Conservation (phyloP, 148 eudicot genomes). For the Vaccinium macrocarpon region DNA sequence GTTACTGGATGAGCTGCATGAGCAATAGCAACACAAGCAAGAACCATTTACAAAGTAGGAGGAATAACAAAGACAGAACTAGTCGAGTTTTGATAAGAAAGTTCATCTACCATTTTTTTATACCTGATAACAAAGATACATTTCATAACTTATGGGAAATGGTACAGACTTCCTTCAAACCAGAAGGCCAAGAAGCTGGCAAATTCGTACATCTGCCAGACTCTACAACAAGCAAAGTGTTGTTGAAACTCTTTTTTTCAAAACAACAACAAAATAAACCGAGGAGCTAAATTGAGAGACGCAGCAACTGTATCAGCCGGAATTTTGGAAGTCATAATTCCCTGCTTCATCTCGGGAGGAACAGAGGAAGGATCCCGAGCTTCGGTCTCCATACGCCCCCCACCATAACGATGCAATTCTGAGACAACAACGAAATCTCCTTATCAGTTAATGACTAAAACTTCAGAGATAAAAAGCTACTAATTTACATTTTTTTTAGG, state of each 20-base stretch:
- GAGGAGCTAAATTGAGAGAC: conserved; percentile 25
- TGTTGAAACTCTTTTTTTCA: background rate
- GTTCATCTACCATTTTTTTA: background rate
- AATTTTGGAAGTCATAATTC: conserved; percentile 24
- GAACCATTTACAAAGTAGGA: background rate
- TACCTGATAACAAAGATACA: background rate
- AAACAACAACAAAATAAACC: background rate
- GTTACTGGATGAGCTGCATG: too few species aligned
- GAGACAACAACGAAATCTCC: background rate
- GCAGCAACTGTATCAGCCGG: conserved; percentile 27
- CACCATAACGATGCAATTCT: conserved; percentile 47
- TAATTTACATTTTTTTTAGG: background rate
- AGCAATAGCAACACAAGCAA: too few species aligned
- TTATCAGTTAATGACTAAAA: background rate
- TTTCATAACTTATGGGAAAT: background rate
- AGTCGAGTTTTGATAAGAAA: background rate
- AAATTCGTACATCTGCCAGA: background rate
- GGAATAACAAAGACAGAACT: background rate
- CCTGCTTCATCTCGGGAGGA: conserved; percentile 36
- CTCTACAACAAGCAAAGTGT: background rate
- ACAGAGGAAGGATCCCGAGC: conserved; percentile 23
- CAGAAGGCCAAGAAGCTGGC: background rate
- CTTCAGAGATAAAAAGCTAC: background rate
- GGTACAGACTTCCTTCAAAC: background rate
- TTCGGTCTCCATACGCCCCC: conserved; percentile 36